A percentile compares a stretch with the other conserved stretches of the same genome.
Evolutionary conservation across 2,329 filamentous ascomycete genomes (phyloP).

Genomic region (Talaromyces sp.): DNA sequence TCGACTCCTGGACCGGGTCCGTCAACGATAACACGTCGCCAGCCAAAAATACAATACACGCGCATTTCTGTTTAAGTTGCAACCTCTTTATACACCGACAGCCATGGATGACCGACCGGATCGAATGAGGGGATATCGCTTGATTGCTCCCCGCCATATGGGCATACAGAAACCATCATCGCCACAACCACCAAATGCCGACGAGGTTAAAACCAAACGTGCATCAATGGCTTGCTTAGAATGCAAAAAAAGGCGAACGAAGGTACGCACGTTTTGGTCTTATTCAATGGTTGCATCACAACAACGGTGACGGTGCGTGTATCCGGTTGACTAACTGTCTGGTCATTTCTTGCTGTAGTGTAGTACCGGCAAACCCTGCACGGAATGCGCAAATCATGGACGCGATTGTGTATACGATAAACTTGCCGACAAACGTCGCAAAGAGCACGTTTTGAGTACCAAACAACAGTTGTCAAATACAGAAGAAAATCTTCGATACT

Average conservation of each 20-base stretch:
- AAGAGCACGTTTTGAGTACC: conserved; percentile 29
- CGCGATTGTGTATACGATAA: conserved; percentile 36
- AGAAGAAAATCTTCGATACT: conserved; percentile 18
- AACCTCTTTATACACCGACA: neutral
- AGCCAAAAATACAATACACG: neutral
- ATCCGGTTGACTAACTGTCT: neutral
- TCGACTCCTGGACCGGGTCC: neutral
- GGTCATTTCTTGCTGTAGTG: conserved; percentile 25
- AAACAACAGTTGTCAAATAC: conserved; percentile 29
- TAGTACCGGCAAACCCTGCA: conserved; percentile 29
- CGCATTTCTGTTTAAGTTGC: neutral
- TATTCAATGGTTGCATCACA: neutral
- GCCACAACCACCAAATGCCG: conserved; percentile 18
- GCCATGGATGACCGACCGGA: conserved; percentile 11
- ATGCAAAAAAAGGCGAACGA: conserved; percentile 37
- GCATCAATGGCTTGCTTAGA: conserved; percentile 38
- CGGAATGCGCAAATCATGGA: conserved; percentile 33
- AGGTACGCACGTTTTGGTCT: conserved; percentile 26
- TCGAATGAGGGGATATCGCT: conserved; percentile 12
- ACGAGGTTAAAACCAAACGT: conserved; percentile 33
- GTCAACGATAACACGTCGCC: neutral
- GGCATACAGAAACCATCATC: conserved; percentile 5
- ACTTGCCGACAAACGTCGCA: conserved; percentile 36
- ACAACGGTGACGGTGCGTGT: neutral
- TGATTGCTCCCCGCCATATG: conserved; percentile 14